phyloP scores from a whole-genome alignment of 768 basidiomycete species.

The Tricholoma hemisulphureum region DNA sequence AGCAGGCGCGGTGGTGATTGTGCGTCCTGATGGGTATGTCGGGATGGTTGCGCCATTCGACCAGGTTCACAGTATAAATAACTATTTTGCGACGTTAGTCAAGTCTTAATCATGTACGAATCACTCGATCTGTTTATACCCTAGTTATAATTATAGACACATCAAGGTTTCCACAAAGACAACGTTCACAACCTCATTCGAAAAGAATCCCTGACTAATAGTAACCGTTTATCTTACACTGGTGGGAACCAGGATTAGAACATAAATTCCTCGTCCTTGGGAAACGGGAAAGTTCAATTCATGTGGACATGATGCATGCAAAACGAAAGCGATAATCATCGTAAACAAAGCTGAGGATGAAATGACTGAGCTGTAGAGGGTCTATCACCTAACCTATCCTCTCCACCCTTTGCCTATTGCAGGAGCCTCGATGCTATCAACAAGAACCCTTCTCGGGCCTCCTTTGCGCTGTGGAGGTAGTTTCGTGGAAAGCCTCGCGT shows the following conservation, averaged over 20 bases:
- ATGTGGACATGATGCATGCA: too few relatives aligned
- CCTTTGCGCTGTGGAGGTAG: constrained; percentile 33
- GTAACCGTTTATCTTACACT: too few relatives aligned
- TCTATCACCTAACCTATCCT: constrained; percentile 31
- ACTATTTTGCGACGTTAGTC: constrained; percentile 52
- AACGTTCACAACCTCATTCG: too few relatives aligned
- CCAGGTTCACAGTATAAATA: constrained; percentile 36
- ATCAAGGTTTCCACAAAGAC: too few relatives aligned
- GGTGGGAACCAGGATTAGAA: too few relatives aligned
- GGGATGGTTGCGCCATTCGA: constrained; percentile 53
- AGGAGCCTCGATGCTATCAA: constrained; percentile 67
- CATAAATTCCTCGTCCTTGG: too few relatives aligned
- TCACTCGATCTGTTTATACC: too few relatives aligned
- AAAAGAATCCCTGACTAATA: too few relatives aligned
- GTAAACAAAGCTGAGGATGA: not conserved
- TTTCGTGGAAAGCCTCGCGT: constrained; percentile 27
- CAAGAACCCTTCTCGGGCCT: constrained; percentile 63
- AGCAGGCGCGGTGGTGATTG: constrained; percentile 49
- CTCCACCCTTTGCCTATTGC: constrained; percentile 47
- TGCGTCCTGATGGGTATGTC: constrained; percentile 68
- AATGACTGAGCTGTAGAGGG: not conserved
- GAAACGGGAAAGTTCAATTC: too few relatives aligned
- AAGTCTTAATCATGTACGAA: too few relatives aligned
- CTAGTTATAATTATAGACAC: too few relatives aligned
- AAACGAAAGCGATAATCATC: not conserved